phyloP scores from a whole-genome alignment of 176 grass and related monocot species.

The Coix lacrymajobi region DNA sequence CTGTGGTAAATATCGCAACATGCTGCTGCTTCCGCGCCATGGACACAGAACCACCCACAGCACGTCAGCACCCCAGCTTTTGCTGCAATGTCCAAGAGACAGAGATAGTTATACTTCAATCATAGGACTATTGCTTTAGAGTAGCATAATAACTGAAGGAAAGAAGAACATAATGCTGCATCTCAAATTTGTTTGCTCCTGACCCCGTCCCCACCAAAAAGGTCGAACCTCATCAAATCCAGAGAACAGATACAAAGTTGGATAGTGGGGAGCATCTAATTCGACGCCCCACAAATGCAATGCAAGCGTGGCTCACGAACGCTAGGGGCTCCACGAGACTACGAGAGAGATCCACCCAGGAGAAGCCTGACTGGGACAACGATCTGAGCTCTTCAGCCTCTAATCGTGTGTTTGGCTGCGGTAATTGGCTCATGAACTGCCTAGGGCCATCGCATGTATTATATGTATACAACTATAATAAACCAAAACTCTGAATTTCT shows the following conservation, averaged over 20 bases:
- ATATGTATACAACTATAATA: neutral
- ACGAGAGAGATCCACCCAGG: conserved; percentile 10
- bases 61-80: conserved; percentile 1
- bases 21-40: conserved; percentile 69
- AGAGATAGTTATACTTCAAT: neutral
- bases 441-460: neutral
- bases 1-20: conserved; percentile 87
- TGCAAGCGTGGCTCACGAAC: neutral
- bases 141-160: neutral
- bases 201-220: neutral
- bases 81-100: conserved; percentile 31
- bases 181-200: neutral
- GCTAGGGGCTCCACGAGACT: neutral
- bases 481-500: neutral
- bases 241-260: neutral
- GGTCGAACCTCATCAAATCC: neutral
- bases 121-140: neutral
- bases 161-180: neutral
- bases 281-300: neutral
- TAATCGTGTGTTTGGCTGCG: neutral
- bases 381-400: conserved; percentile 16
- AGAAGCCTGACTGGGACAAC: neutral
- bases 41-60: neutral
- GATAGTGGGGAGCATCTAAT: conserved; percentile 27
- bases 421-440: neutral